These are phyloP conservation scores for Vachellia pachyceras DNA, from an alignment of 306 rosid genomes.

Conservation along the genomic window DNA sequence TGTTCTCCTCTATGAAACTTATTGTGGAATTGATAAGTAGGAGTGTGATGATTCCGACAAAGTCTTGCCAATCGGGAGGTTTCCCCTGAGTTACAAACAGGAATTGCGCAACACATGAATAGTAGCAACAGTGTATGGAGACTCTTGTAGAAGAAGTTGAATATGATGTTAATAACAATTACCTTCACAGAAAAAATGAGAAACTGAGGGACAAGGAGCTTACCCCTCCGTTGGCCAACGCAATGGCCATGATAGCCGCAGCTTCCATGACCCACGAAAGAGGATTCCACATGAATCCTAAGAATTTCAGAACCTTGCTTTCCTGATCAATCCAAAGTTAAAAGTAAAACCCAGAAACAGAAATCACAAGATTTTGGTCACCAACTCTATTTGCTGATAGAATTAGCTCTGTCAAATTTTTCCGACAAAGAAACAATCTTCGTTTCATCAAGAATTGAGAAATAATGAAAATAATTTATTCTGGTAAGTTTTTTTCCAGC, in stretches of 20 bases:
- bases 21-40: constrained; percentile 79
- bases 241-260: constrained; percentile 92
- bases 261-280: constrained; percentile 97
- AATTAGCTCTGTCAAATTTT: constrained; percentile 11
- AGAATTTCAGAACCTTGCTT: constrained; percentile 74
- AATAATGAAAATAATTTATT: background rate
- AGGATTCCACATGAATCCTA: constrained; percentile 97
- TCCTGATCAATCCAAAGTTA: constrained; percentile 54
- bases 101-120: background rate
- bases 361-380: background rate
- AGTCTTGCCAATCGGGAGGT: constrained; percentile 91
- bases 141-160: constrained; percentile 1
- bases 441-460: background rate
- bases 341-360: background rate
- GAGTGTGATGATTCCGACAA: constrained; percentile 71
- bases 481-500: background rate
- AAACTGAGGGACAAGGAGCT: constrained; percentile 31
- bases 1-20: constrained; percentile 89
- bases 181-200: background rate
- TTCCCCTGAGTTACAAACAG: constrained; percentile 56
- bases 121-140: constrained; percentile 5
- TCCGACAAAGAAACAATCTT: background rate
- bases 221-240: constrained; percentile 91
- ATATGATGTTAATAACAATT: background rate
- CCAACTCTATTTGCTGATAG: constrained; percentile 12